Base-by-base conservation (phyloP, 768 basidiomycete genomes). In the Plicaturopsis crispa region DNA sequence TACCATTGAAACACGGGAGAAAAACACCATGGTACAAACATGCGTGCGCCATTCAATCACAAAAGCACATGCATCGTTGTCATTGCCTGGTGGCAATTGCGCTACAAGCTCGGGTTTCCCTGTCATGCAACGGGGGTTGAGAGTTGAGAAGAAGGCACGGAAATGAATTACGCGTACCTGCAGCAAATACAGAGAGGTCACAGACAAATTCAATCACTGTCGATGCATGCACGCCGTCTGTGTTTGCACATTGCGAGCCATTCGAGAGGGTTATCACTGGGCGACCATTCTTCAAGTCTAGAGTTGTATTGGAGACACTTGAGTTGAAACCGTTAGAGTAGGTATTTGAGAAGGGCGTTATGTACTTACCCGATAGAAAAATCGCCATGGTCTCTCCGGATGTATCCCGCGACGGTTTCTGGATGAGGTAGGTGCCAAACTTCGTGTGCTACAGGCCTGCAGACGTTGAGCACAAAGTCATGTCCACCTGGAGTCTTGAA, bases 11-110 rank as follows among this genome's bases (percentile, higher is more conserved):
- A 22, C 34, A 40, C 35, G 14, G 36, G 24, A 21, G 28, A 19
- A 31, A 6, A 31, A 39, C 23, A 34, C 35, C 5, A 30, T 13
- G 8, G 35, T 41, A 56, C 74, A 50, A 47, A 90, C 88, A 48
- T 77, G 78, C 4, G 84, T 90, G 39, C 71, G 66, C 90, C 90
- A 93, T 62, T 92, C 87, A 26, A 93, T 60, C 41, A 84, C 73
- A 53, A 80, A 91, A 10, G 78, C 72, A 55, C 90, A 93, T n/a
- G 75, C 76, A 19, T 52, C 52, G 6, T 80, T 72, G 23, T 82
- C 77, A 12, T 74, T 71, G 6, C 63, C 62, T 6, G 77, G 75
- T 4, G 84, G 84, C 17, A 89, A 72, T 35, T 83, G 77, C 2
- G 75, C 79, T 3, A 88, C 56, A 4, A 92, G 66, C 12, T 60